Conservation (phyloP, 129 eudicot species). For the Helianthus tuberosus region DNA sequence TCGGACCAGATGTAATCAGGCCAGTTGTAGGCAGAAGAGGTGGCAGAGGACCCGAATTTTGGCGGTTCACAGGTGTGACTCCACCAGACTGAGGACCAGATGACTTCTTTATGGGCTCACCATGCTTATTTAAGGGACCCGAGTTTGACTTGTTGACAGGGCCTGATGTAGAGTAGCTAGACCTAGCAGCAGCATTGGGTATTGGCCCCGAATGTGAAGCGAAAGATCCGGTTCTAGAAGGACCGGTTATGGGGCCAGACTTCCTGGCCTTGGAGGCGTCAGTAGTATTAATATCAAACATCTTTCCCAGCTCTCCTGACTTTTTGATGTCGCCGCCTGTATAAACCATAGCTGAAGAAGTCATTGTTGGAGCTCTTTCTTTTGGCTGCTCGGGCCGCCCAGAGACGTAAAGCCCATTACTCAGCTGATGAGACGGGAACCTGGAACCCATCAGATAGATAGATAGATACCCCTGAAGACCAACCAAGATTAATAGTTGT, state of each 20-base stretch:
- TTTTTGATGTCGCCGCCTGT: conserved; percentile 47
- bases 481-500: neutral
- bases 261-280: conserved; percentile 76
- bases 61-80: conserved; percentile 55
- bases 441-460: conserved; percentile 62
- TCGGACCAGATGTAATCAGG: conserved; percentile 81
- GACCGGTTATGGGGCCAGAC: conserved; percentile 72
- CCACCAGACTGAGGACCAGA: conserved; percentile 89
- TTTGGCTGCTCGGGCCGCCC: conserved; percentile 93
- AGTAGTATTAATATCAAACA: conserved; percentile 67
- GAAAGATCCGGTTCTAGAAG: conserved; percentile 62
- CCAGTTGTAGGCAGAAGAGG: conserved; percentile 81
- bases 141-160: conserved; percentile 73
- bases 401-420: conserved; percentile 83
- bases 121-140: conserved; percentile 82
- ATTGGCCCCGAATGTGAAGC: conserved; percentile 80
- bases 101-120: conserved; percentile 77
- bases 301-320: conserved; percentile 74
- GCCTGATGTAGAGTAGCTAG: conserved; percentile 59
- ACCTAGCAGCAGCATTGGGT: conserved; percentile 52
- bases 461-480: too few species aligned
- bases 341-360: conserved; percentile 76
- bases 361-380: conserved; percentile 77
- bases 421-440: conserved; percentile 82
- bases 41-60: conserved; percentile 72